Conservation (phyloP, 805 yeast genomes). For the Myxozyma vanderwaltii region DNA sequence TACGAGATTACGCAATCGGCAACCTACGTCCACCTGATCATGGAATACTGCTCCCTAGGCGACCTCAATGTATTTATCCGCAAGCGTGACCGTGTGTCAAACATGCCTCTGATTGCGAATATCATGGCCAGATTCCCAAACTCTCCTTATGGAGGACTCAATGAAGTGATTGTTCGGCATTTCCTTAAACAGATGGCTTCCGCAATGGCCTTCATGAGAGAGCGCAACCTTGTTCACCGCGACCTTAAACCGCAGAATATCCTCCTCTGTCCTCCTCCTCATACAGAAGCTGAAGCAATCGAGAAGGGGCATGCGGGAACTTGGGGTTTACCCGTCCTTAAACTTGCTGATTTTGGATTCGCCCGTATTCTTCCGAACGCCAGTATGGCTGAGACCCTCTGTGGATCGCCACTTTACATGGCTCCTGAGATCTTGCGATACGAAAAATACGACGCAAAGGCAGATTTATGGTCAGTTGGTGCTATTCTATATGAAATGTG, state of each 20-base stretch:
- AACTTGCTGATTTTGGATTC: slow-evolving; percentile 97
- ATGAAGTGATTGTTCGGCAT: slow-evolving; percentile 75
- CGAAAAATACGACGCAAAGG: slow-evolving; percentile 95
- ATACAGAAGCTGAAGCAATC: slow-evolving; percentile 61
- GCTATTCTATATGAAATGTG: slow-evolving; percentile 95
- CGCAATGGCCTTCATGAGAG: slow-evolving; percentile 79
- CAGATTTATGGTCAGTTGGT: slow-evolving; percentile 98
- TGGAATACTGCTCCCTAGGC: slow-evolving; percentile 97
- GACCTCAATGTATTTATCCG: slow-evolving; percentile 87
- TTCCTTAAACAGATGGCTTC: slow-evolving; percentile 84
- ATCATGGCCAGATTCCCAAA: slow-evolving; percentile 82
- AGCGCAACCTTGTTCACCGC: slow-evolving; percentile 85
- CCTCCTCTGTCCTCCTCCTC: slow-evolving; percentile 78
- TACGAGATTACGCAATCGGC: slow-evolving; percentile 80
- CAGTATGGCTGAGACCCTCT: slow-evolving; percentile 92
- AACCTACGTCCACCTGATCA: slow-evolving; percentile 76
- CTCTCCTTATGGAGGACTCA: slow-evolving; percentile 75
- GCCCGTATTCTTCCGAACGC: slow-evolving; percentile 93
- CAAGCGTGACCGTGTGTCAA: slow-evolving; percentile 68
- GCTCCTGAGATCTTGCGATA: slow-evolving; percentile 95
- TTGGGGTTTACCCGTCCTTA: slow-evolving; percentile 86
- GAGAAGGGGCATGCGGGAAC: slow-evolving; percentile 67
- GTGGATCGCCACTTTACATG: slow-evolving; percentile 98
- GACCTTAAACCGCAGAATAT: slow-evolving; percentile 93
- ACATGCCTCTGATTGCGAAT: slow-evolving; percentile 77